Evolutionary conservation across 768 basidiomycete genomes (phyloP), one percentile per base, ranked within the genome.

Genomic region (Pleurotus pulmonarius): DNA sequence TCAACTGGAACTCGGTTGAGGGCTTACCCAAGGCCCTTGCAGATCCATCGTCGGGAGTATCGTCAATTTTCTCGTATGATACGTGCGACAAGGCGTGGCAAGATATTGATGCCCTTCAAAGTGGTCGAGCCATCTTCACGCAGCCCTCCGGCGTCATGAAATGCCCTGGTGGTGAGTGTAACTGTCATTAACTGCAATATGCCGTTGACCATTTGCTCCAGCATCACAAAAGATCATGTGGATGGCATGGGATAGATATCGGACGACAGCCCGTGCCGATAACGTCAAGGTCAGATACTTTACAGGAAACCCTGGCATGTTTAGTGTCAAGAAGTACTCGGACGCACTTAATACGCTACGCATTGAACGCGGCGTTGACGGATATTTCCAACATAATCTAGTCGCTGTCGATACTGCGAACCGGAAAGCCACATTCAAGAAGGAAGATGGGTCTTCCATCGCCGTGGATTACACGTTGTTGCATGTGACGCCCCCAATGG

Each of bases 221-320:
- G 89, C 87, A 13, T 89, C 90, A 16, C 90, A 93, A 67, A 94
- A 95, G 72, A 90, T 94, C 54, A 94, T 96, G 90, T 96, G 93
- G 92, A 92, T 94, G 90, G 90, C 91, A 46, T 93, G 91, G 90
- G 91, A 94, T 66, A 76, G 85, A 47, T 92, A 80, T 68, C 77
- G 79, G 56, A 77, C 70, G 65, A 88, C 88, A 8, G 76, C 77
- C 2, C 80, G 88, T 16, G 67, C 73, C 13, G 75, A 79, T 48
- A 76, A 81, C 47, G 78, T 89, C 62, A 76, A 83, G 49, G 66
- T 90, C 59, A 83, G 91, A 57, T 96, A 96, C 68, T 88, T 88
- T 69, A 92, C 88, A 26, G 94, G 93, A 59, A 90, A 87, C 89
- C 93, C 94, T 15, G 81, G 88, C 44, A 98, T 99, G 95, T 98